These are phyloP conservation scores for Talaromyces stipitatus DNA, from an alignment of 495 filamentous ascomycete genomes.

Conservation along the genomic window DNA sequence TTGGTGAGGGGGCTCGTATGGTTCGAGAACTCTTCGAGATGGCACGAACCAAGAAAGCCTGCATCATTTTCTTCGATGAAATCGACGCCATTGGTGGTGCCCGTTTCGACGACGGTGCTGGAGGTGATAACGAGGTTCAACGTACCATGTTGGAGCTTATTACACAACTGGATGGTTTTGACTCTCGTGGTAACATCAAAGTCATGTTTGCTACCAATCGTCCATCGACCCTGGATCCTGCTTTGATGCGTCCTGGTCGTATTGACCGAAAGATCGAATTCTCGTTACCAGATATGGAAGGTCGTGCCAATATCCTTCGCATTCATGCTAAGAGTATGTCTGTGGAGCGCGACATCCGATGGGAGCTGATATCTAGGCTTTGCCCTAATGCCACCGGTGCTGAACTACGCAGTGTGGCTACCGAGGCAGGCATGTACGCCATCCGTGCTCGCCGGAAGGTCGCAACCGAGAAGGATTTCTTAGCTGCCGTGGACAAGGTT, in stretches of 20 bases:
- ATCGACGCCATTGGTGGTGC: conserved; percentile 96
- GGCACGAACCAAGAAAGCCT: conserved; percentile 98
- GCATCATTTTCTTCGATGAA: conserved; percentile 99
- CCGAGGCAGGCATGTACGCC: conserved; percentile 99
- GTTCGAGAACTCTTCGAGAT: conserved; percentile 98
- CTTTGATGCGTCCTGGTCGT: conserved; percentile 92
- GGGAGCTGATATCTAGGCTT: conserved; percentile 93
- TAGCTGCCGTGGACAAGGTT: conserved; percentile 96
- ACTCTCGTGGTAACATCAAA: conserved; percentile 96
- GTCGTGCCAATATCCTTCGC: conserved; percentile 91
- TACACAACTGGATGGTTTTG: conserved; percentile 96
- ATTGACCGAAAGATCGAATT: conserved; percentile 99
- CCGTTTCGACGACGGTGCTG: conserved; percentile 96
- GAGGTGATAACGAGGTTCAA: conserved; percentile 99
- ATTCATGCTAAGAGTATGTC: conserved; percentile 99
- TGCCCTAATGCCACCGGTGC: conserved; percentile 97
- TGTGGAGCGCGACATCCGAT: conserved; percentile 95
- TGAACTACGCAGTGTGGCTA: conserved; percentile 89
- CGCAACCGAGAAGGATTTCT: conserved; percentile 97
- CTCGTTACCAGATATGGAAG: conserved; percentile 91
- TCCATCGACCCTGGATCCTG: conserved; percentile 90
- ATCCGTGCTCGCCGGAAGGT: conserved; percentile 96
- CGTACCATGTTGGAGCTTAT: conserved; percentile 98
- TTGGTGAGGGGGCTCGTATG: conserved; percentile 96
- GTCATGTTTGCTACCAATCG: conserved; percentile 99